These are phyloP conservation scores for Klebsormidium nitens DNA, from an alignment of 139 green algal genomes.

Conservation along the genomic window DNA sequence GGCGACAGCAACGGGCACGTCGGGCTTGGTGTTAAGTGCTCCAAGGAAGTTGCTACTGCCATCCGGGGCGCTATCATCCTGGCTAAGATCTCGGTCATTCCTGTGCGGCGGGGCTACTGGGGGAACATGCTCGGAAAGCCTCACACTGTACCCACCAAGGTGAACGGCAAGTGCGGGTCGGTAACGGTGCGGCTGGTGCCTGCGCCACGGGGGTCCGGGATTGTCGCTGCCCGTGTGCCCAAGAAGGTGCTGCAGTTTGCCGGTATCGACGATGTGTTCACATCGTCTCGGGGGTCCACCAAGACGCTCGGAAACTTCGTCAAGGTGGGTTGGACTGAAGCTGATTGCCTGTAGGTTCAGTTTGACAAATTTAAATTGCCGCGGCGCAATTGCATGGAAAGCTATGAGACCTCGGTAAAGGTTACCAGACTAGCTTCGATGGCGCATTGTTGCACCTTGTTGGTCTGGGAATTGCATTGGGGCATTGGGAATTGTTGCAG, in stretches of 20 bases:
- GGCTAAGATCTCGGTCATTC: constrained; percentile 92
- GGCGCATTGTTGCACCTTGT: no score
- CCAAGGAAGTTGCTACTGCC: constrained; percentile 98
- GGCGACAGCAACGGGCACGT: constrained; percentile 98
- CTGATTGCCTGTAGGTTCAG: no score
- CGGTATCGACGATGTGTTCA: constrained; percentile 99
- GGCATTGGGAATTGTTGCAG: no score
- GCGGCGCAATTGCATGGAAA: no score
- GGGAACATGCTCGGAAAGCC: constrained; percentile 73
- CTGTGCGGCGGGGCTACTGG: constrained; percentile 97
- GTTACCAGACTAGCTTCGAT: no score
- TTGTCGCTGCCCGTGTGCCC: constrained; percentile 91
- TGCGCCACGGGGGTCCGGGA: constrained; percentile 91
- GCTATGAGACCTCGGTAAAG: no score
- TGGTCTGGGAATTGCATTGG: no score
- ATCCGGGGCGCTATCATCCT: constrained; percentile 96
- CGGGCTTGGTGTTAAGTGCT: constrained; percentile 98
- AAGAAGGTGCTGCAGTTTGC: constrained; percentile 99
- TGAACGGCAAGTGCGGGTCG: constrained; percentile 94
- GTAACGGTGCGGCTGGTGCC: constrained; percentile 94
- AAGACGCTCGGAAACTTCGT: constrained; percentile 99
- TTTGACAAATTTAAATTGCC: no score
- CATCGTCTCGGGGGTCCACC: constrained; percentile 80
- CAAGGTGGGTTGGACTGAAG: constrained; percentile 64
- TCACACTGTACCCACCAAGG: constrained; percentile 85